These are phyloP conservation scores for Penicillium egyptiacum DNA, from an alignment of 495 filamentous ascomycete genomes.

Conservation along the genomic window DNA sequence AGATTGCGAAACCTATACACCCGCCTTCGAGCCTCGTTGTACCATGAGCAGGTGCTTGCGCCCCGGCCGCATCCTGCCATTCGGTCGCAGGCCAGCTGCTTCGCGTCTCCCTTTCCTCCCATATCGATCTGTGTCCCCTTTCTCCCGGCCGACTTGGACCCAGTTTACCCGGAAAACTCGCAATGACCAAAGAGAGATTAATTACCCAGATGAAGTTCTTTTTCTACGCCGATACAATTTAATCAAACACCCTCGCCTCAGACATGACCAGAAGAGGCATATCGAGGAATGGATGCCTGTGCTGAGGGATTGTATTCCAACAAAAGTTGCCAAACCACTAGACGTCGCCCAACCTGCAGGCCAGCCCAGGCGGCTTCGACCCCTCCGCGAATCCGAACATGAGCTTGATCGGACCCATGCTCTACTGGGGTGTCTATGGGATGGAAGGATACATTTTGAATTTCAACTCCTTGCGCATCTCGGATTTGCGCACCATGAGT, in stretches of 20 bases:
- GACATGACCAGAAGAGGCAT: constrained; percentile 13
- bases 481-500: constrained; percentile 45
- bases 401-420: constrained; percentile 23
- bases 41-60: constrained; percentile 49
- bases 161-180: background rate
- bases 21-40: constrained; percentile 29
- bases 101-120: constrained; percentile 14
- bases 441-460: constrained; percentile 26
- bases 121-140: constrained; percentile 5
- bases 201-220: constrained; percentile 5
- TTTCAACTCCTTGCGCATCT: constrained; percentile 44
- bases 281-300: constrained; percentile 42
- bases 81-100: constrained; percentile 29
- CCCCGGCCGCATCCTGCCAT: constrained; percentile 39
- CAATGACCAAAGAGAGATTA: background rate
- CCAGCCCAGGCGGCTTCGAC: constrained; percentile 6
- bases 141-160: constrained; percentile 11
- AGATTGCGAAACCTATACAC: constrained; percentile 39
- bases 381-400: constrained; percentile 17
- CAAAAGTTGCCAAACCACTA: constrained; percentile 21
- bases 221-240: constrained; percentile 18
- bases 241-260: constrained; percentile 16
- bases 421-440: constrained; percentile 27
- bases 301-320: constrained; percentile 46
- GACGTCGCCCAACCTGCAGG: constrained; percentile 13